Conservation (phyloP, 2,329 filamentous ascomycete genomes). For the Aspergillus intermedius region DNA sequence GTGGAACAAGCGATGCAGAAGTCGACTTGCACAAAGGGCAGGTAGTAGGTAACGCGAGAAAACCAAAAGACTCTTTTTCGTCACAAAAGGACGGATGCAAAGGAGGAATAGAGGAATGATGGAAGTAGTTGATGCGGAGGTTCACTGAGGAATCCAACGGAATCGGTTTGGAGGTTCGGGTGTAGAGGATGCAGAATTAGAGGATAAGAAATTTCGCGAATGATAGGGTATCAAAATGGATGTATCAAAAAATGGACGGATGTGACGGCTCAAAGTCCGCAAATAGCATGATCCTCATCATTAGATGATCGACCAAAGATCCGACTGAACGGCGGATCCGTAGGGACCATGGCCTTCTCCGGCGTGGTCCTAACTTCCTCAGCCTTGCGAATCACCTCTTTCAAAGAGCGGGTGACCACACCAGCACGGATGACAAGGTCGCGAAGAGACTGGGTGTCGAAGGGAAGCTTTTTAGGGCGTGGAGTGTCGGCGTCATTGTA, state of each 20-base stretch:
- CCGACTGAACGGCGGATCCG: slow-evolving; percentile 42
- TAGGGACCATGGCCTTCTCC: slow-evolving; percentile 20
- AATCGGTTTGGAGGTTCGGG: no score
- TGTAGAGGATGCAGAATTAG: no score
- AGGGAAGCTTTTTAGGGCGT: slow-evolving; percentile 52
- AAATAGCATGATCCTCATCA: slow-evolving; percentile 18
- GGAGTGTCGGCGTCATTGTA: slow-evolving; percentile 18
- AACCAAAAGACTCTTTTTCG: no score
- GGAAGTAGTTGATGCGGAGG: no score
- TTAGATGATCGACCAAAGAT: slow-evolving; percentile 40
- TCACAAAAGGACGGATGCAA: no score
- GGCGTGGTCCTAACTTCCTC: slow-evolving; percentile 37
- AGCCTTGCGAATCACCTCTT: slow-evolving; percentile 45
- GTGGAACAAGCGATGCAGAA: no score
- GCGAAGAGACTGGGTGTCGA: slow-evolving; percentile 58
- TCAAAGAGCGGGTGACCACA: slow-evolving; percentile 43
- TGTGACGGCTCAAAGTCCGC: slow-evolving; percentile 20
- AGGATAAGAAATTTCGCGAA: background rate
- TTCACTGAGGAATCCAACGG: no score
- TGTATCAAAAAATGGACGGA: slow-evolving; percentile 1
- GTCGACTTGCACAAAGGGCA: no score
- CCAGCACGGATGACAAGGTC: slow-evolving; percentile 52
- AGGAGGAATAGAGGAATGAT: no score
- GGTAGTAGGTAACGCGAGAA: no score
- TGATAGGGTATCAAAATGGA: background rate